Conservation (phyloP, 305 asterid species). For the Rubia tinctorum region DNA sequence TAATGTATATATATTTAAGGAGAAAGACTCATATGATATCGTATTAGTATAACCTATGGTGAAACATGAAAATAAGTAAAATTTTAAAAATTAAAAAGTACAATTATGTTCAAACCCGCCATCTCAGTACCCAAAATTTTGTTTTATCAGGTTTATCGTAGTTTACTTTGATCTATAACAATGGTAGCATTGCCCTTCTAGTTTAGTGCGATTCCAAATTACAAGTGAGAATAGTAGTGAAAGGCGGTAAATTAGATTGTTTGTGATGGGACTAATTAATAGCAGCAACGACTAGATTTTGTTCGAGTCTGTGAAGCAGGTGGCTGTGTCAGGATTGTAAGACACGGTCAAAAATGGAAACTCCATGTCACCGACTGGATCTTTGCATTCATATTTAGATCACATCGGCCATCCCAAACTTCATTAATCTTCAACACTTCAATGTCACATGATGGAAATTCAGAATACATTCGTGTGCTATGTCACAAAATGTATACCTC, state of each 20-base stretch:
- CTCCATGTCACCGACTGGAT: background rate
- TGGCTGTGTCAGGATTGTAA: constrained; percentile 8
- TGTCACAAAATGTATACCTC: background rate
- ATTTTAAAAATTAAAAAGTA: no score
- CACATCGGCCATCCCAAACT: background rate
- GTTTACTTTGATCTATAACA: no score
- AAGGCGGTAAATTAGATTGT: background rate
- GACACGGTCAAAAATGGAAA: constrained; percentile 7
- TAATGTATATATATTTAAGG: no score
- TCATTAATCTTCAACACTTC: background rate
- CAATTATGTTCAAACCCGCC: no score
- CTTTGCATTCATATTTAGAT: background rate
- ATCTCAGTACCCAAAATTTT: no score
- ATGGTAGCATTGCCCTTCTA: no score
- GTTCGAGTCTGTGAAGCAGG: constrained; percentile 4
- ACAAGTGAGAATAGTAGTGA: background rate
- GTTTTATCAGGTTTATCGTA: no score
- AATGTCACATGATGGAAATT: background rate
- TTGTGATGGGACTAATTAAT: background rate
- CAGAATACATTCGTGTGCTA: background rate
- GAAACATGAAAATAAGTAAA: no score
- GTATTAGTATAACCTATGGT: no score
- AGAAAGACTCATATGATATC: no score
- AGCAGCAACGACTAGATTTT: constrained; percentile 5
- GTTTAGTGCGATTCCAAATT: no score